Evolutionary conservation across 2,329 filamentous ascomycete species (phyloP), one percentile per base, ranked within the genome.

Genomic region (Hortaea sp.): DNA sequence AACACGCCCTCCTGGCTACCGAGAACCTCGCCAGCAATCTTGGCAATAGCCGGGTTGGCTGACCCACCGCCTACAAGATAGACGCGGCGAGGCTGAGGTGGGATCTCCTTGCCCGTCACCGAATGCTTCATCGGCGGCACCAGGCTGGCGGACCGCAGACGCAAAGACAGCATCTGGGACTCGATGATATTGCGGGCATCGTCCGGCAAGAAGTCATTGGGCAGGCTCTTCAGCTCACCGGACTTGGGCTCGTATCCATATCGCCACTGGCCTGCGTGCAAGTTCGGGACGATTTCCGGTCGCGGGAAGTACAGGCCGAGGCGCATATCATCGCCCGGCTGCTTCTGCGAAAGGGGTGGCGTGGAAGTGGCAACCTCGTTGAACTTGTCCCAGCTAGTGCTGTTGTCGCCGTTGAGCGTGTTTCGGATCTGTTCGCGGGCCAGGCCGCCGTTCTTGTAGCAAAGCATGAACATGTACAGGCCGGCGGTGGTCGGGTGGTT

Each of bases 391-490:
- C 92, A 98, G 7, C 74, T 71, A 29, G 66, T 63, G 7, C 71
- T 64, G 28, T 69, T 67, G 20, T 69, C 65, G 37, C 64, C 57
- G 51, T 88, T 84, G 44, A 97, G 78, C 0, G 78, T 75, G 62
- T 98, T 88, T 45, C 92, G 84, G 51, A 97, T 79, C 58, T 85
- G 82, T 64, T 98, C 92, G 39, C 92, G 84, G 1, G 92, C 90
- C 1, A 97, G 79, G 2, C 88, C 88, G 56, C 92, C 92, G 68
- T 98, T 98, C 70, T 97, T 97, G 74, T 97, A 98, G 75, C 92
- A 98, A 32, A 98, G 80, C 92, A 98, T 98, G 69, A 98, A 97
- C 92, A 98, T 97, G 76, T 94, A 95, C 49, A 95, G 78, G 1
- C 85, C 88, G 0, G 82, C 72, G 1, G 88, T 94, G 39, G 88